Base-by-base conservation (phyloP, 768 basidiomycete species). In the Boletales sp. region DNA sequence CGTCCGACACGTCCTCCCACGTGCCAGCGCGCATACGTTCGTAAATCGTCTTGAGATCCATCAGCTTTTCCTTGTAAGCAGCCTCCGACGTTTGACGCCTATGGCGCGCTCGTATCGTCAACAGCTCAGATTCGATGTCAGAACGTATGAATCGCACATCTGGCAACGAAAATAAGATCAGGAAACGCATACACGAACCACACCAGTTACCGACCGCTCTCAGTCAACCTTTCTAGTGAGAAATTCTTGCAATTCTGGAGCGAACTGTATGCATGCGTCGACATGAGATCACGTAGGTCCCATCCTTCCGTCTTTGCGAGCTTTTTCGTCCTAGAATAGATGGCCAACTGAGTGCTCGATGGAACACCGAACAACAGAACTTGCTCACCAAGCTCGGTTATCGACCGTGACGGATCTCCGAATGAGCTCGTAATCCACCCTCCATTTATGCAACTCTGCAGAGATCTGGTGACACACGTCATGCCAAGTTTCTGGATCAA, bases 281-380 rank as follows among this genome's bases (percentile, higher is more conserved):
- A 65, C 31, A 76, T 30, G 19, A 86, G 62, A 52, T 81, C 74
- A 21, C 52, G 55, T 13, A 64, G 56, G 2, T 68, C 50, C 72
- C 78, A 83, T 7, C 79, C 80, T 52, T 75, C 58, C 4, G 40
- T n/a, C 0, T 40, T 12, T 0, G 78, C 77, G 24, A 74, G 54
- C 0, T 0, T 0, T 42, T 56, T 62, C 17, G 69, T 69, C 44
- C 82, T 82, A 42, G 13, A 34, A 30, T 24, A 21, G 13, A 19
- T 5, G 24, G 5, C 3, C 24, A 27, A 27, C 24, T 27, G 5
- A 27, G 24, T 27, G 24, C 24, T 18, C 17, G 11, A 27, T 27
- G 24, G 4, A 27, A 27, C 24, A 27, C 5, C 3, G 4, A 27
- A 27, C 24, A 7, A 27, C 24, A 27, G 24, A 27, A 3, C 24